Conservation (phyloP, 352 stramenopile genomes). For the Thraustotheca clavata region DNA sequence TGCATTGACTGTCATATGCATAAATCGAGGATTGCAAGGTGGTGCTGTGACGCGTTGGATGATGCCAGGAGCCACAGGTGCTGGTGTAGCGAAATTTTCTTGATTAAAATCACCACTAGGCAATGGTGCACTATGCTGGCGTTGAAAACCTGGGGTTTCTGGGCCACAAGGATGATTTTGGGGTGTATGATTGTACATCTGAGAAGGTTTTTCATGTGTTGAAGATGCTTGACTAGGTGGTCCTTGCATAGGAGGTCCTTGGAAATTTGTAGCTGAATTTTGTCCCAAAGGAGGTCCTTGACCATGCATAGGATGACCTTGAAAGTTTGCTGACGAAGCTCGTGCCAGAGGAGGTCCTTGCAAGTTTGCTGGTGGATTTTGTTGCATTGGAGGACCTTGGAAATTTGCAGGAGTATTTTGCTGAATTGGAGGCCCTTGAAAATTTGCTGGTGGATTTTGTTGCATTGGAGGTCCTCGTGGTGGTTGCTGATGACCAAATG, state of each 20-base stretch:
- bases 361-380: background rate
- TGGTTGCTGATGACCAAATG: background rate
- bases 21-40: conserved; percentile 71
- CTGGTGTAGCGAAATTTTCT: background rate
- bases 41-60: conserved; percentile 61
- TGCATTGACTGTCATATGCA: conserved; percentile 65
- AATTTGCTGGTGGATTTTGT: background rate
- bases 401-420: background rate
- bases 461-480: background rate
- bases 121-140: background rate
- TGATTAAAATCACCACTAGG: conserved; percentile 21
- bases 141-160: background rate
- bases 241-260: background rate
- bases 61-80: conserved; percentile 35
- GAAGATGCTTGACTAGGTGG: background rate
- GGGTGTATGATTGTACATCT: background rate
- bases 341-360: background rate
- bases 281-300: background rate
- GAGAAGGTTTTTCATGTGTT: background rate
- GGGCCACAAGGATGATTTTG: background rate
- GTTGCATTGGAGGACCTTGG: background rate
- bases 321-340: background rate
- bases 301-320: background rate
- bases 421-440: background rate
- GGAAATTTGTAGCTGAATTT: background rate